A percentile compares a stretch with the other conserved stretches of the same genome.
Evolutionary conservation across 768 basidiomycete genomes (phyloP).

Genomic region (Asterophora lycoperdoides): DNA sequence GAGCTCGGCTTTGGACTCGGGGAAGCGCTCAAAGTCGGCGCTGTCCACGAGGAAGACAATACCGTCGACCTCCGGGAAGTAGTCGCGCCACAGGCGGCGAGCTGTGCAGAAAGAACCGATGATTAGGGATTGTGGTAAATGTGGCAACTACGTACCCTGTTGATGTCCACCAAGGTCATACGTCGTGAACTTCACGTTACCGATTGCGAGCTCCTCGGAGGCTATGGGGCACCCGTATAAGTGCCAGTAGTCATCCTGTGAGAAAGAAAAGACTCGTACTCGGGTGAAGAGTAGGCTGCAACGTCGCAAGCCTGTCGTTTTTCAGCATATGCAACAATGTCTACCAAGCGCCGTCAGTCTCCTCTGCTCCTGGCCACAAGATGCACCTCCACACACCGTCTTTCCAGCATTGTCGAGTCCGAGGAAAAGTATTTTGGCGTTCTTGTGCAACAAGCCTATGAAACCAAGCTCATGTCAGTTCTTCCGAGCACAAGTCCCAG

Average conservation of each 20-base stretch:
- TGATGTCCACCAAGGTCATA: conserved; percentile 98
- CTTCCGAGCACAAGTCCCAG: neutral
- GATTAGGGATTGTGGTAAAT: neutral
- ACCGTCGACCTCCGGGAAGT: conserved; percentile 99
- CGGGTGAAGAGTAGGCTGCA: conserved; percentile 97
- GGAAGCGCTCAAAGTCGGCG: conserved; percentile 94
- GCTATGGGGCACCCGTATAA: conserved; percentile 44
- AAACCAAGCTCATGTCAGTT: neutral
- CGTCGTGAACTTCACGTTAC: conserved; percentile 98
- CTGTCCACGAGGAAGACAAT: conserved; percentile 98
- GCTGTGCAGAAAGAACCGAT: conserved; percentile 41
- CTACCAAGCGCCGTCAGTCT: conserved; percentile 34
- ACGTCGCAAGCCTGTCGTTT: conserved; percentile 94
- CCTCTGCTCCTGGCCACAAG: neutral
- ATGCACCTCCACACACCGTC: conserved; percentile 59
- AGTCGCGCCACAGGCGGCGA: conserved; percentile 98
- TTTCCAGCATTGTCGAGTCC: conserved; percentile 99
- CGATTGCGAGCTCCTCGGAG: conserved; percentile 97
- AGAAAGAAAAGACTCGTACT: conserved; percentile 50
- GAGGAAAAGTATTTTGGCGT: conserved; percentile 98
- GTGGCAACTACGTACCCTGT: conserved; percentile 57
- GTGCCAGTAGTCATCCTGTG: conserved; percentile 6
- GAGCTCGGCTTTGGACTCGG: conserved; percentile 95
- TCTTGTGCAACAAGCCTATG: conserved; percentile 89
- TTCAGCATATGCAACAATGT: conserved; percentile 98